Percentiles rank a stretch among this genome's conserved stretches.
Evolutionary conservation across 164 flowering plant species (phyloP).

Genomic region (Paratinospora sagittata): DNA sequence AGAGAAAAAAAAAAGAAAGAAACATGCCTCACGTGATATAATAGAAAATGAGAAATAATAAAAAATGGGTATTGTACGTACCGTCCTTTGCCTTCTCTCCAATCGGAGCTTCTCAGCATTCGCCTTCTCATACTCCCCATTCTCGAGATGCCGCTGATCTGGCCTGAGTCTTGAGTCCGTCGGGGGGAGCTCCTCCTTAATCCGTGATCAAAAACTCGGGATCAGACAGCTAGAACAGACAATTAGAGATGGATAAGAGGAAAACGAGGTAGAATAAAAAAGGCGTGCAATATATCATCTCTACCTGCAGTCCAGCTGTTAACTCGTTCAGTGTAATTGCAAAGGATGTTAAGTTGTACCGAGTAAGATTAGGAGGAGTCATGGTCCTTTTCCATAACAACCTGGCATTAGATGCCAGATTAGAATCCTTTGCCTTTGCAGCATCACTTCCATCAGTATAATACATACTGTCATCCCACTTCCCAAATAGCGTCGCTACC

Average conservation of each 20-base stretch:
- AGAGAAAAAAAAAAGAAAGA: too few species aligned
- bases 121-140: constrained; percentile 89
- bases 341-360: constrained; percentile 84
- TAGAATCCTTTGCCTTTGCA: constrained; percentile 37
- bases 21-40: not conserved
- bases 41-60: not conserved
- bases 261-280: constrained; percentile 15
- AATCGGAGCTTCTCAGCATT: constrained; percentile 77
- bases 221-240: constrained; percentile 46
- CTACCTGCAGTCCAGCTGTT: constrained; percentile 80
- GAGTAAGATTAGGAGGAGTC: constrained; percentile 60
- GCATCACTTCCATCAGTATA: constrained; percentile 43
- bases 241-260: constrained; percentile 31
- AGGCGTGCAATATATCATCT: constrained; percentile 22
- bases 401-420: constrained; percentile 32
- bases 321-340: constrained; percentile 86
- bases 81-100: constrained; percentile 87
- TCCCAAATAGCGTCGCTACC: constrained; percentile 67
- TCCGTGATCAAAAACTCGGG: constrained; percentile 51
- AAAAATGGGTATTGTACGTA: constrained; percentile 20
- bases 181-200: constrained; percentile 94
- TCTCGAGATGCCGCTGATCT: constrained; percentile 87
- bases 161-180: constrained; percentile 95
- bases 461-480: constrained; percentile 87
- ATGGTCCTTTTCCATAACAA: constrained; percentile 68